Conservation (phyloP, 139 green algal genomes). For the Chlorella sorokiniana region DNA sequence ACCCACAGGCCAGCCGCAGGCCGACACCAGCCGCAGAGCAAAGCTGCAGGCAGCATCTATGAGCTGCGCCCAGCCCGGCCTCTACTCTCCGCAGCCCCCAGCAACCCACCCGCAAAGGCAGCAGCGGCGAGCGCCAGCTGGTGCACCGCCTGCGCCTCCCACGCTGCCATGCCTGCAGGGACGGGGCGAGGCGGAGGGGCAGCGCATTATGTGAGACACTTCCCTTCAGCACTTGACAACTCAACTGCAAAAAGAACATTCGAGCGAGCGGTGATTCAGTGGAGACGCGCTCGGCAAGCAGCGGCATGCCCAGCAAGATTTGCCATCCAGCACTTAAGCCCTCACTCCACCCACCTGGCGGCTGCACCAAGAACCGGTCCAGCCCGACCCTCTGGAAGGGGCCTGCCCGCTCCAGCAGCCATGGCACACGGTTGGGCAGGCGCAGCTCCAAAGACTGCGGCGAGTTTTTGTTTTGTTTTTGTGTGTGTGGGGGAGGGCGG, state of each 20-base stretch:
- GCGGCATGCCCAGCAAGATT: neutral
- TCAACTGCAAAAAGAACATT: neutral
- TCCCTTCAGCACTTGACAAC: too few species aligned
- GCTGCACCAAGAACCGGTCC: constrained; percentile 18
- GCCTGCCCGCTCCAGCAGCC: neutral
- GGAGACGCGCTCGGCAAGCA: neutral
- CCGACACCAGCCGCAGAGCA: too few species aligned
- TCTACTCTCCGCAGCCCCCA: neutral
- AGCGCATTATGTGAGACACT: neutral
- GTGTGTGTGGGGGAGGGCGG: neutral
- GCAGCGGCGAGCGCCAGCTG: neutral
- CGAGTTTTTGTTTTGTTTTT: neutral
- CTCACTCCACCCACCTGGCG: neutral
- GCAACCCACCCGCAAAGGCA: neutral
- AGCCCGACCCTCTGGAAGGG: constrained; percentile 3
- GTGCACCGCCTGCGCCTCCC: constrained; percentile 20
- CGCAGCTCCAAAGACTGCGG: constrained; percentile 21
- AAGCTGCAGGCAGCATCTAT: neutral
- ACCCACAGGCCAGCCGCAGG: too few species aligned
- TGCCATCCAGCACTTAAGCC: neutral
- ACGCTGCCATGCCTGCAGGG: constrained; percentile 19
- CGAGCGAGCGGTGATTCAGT: neutral
- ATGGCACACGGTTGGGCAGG: neutral
- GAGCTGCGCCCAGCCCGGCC: neutral
- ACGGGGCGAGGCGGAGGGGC: neutral